Evolutionary conservation across 306 rosid species (phyloP).

Genomic region (Calophaca sinica): DNA sequence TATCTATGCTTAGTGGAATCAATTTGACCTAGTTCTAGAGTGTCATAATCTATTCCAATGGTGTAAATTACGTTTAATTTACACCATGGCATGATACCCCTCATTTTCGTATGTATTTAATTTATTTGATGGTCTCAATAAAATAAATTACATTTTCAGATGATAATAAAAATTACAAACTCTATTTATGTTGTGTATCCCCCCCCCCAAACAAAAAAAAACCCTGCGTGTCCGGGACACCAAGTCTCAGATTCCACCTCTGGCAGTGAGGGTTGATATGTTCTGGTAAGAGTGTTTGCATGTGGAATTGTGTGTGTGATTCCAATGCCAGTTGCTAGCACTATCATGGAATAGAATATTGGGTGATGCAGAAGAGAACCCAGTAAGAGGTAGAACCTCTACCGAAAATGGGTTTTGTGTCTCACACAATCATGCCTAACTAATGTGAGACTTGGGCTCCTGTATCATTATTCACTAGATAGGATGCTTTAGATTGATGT

Average conservation of each 20-base stretch:
- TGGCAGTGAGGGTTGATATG: background rate
- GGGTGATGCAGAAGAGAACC: slow-evolving; percentile 8
- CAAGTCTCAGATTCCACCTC: background rate
- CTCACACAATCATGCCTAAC: background rate
- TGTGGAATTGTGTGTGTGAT: slow-evolving; percentile 11
- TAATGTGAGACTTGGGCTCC: background rate
- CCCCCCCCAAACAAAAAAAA: too few relatives aligned
- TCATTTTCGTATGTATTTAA: too few relatives aligned
- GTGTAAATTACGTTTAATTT: too few relatives aligned
- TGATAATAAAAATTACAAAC: background rate
- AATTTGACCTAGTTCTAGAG: too few relatives aligned
- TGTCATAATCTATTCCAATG: too few relatives aligned
- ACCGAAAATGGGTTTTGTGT: background rate
- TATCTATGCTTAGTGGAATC: background rate
- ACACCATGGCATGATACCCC: too few relatives aligned
- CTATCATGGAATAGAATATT: background rate
- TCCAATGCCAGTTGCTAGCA: background rate
- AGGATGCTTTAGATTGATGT: background rate
- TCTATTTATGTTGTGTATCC: background rate
- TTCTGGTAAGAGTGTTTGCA: background rate
- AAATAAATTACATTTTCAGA: background rate
- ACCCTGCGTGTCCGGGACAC: too few relatives aligned
- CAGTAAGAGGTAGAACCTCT: slow-evolving; percentile 1
- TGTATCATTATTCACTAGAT: background rate
- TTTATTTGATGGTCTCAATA: too few relatives aligned